Percentiles rank a stretch among this genome's conserved stretches.
Evolutionary conservation across 179 eudicot genomes (phyloP).

Genomic region (Actinidia chinensis): DNA sequence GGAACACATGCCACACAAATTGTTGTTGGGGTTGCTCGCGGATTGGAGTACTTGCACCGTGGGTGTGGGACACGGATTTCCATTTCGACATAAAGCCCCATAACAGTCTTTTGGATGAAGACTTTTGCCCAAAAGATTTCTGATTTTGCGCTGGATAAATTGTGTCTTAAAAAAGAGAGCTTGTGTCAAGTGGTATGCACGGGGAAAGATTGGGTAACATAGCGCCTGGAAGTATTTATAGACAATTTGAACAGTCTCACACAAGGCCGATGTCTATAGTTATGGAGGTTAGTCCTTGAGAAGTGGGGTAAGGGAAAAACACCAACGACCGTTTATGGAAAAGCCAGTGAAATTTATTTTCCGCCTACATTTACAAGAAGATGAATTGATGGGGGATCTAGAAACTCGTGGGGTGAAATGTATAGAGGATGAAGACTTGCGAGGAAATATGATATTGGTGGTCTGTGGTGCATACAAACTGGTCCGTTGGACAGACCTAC

Average conservation of each 20-base stretch:
- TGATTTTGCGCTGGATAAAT: not conserved
- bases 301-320: not conserved
- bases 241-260: not conserved
- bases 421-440: not conserved
- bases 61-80: not conserved
- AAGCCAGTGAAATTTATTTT: not conserved
- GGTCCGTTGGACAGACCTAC: not conserved
- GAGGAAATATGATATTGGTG: not conserved
- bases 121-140: not conserved
- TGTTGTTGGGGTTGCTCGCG: not conserved
- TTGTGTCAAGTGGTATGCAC: not conserved
- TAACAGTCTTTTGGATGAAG: conserved; percentile 4
- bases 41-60: not conserved
- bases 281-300: not conserved
- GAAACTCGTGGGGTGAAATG: not conserved
- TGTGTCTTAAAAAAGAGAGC: not conserved
- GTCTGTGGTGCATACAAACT: not conserved
- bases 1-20: not conserved
- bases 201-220: not conserved
- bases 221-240: not conserved
- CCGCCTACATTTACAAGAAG: not conserved
- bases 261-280: not conserved
- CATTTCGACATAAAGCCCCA: conserved; percentile 6
- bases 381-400: not conserved
- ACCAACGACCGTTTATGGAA: not conserved